Conservation (phyloP, 2,329 filamentous ascomycete genomes). For the Penicillium olsonii region DNA sequence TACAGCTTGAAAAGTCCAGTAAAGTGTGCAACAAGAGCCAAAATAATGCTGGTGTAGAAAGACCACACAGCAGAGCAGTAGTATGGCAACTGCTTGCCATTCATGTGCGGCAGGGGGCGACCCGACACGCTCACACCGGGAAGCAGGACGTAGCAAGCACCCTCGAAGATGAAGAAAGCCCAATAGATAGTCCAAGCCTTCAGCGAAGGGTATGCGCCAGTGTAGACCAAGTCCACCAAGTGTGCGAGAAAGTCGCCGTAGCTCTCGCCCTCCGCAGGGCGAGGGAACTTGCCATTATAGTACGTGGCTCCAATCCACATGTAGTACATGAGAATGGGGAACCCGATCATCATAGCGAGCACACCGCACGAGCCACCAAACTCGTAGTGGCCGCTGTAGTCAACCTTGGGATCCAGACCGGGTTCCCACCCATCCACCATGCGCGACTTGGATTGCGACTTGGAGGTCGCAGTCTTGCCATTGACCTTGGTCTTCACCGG, state of each 20-base stretch:
- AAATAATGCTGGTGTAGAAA: slow-evolving; percentile 80
- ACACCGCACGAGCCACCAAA: slow-evolving; percentile 88
- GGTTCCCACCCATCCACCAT: slow-evolving; percentile 45
- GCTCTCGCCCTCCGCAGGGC: slow-evolving; percentile 65
- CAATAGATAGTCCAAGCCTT: slow-evolving; percentile 94
- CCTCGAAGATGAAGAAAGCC: slow-evolving; percentile 86
- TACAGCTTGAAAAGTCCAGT: slow-evolving; percentile 85
- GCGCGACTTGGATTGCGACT: slow-evolving; percentile 25
- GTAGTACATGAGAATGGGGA: slow-evolving; percentile 96
- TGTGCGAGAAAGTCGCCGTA: slow-evolving; percentile 71
- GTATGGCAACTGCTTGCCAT: slow-evolving; percentile 84
- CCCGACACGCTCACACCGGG: slow-evolving; percentile 87
- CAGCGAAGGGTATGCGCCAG: slow-evolving; percentile 77
- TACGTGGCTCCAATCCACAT: slow-evolving; percentile 98
- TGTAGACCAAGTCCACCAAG: slow-evolving; percentile 72
- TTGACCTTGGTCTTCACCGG: slow-evolving; percentile 23
- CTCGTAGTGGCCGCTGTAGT: slow-evolving; percentile 63
- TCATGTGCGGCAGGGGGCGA: slow-evolving; percentile 79
- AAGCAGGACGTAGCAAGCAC: slow-evolving; percentile 76
- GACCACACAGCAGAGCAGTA: slow-evolving; percentile 90
- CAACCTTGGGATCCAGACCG: slow-evolving; percentile 45
- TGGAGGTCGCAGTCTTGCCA: slow-evolving; percentile 24
- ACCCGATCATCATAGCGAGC: slow-evolving; percentile 81
- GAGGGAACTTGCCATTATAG: slow-evolving; percentile 81
- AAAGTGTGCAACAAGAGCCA: slow-evolving; percentile 73